Percentiles rank a stretch among this genome's conserved stretches.
phyloP scores from a whole-genome alignment of 345 rosid genomes.

The Kernera saxatilis region DNA sequence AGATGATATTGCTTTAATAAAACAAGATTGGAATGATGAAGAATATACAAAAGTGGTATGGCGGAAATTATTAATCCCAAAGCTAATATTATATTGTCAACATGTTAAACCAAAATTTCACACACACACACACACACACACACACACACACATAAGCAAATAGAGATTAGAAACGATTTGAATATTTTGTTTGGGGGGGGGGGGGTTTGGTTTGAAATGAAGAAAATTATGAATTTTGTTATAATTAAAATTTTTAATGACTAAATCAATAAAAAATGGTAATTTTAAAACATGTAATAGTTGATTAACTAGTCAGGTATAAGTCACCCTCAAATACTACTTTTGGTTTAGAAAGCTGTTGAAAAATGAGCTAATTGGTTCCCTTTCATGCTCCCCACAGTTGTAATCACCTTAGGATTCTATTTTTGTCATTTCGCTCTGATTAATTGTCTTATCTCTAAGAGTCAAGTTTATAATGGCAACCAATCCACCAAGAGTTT shows the following conservation, averaged over 20 bases:
- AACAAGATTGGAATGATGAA: slow-evolving; percentile 25
- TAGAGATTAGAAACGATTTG: background rate
- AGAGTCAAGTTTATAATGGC: background rate
- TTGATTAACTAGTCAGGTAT: background rate
- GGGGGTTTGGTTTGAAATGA: background rate
- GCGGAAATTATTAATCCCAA: background rate
- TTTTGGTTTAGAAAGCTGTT: background rate
- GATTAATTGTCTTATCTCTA: background rate
- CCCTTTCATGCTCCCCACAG: slow-evolving; percentile 1
- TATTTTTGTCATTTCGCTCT: slow-evolving; percentile 16
- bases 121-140: too few relatives aligned
- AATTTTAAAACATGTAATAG: background rate
- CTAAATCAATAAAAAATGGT: background rate
- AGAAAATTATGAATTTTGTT: background rate
- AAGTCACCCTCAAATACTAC: background rate
- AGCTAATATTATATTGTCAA: background rate
- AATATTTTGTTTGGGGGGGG: background rate
- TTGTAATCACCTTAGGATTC: slow-evolving; percentile 9
- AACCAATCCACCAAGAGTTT: background rate
- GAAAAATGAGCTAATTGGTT: background rate
- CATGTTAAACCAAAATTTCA: background rate
- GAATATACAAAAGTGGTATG: slow-evolving; percentile 14
- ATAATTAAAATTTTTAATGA: background rate
- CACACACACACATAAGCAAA: background rate
- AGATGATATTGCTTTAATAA: slow-evolving; percentile 7